Conservation (phyloP, 2,329 filamentous ascomycete species). For the Ophiostoma sp. region DNA sequence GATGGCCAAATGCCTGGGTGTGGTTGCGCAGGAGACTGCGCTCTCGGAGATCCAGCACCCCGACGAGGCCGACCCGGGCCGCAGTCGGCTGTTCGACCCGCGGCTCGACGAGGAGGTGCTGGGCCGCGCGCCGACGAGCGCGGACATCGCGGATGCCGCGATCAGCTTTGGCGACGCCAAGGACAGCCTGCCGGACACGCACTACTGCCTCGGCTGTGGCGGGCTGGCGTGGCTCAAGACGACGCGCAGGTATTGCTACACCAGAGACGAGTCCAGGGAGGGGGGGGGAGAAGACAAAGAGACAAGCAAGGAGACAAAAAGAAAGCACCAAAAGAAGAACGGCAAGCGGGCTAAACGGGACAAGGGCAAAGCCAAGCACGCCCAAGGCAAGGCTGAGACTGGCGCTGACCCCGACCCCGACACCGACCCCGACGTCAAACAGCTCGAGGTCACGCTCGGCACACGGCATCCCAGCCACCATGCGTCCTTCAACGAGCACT, state of each 20-base stretch:
- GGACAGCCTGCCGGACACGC: background rate
- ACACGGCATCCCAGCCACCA: slow-evolving; percentile 21
- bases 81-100: slow-evolving; percentile 8
- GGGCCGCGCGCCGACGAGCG: background rate
- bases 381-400: no score
- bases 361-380: slow-evolving; percentile 2
- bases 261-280: background rate
- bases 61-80: slow-evolving; percentile 16
- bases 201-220: slow-evolving; percentile 13
- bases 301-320: background rate
- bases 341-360: background rate
- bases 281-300: background rate
- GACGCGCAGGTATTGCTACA: background rate
- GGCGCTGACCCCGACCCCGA: background rate
- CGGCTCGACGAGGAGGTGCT: slow-evolving; percentile 19
- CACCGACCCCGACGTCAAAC: background rate
- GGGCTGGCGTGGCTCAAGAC: slow-evolving; percentile 20
- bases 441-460: background rate
- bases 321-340: background rate
- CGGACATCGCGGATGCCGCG: background rate
- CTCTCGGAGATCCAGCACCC: slow-evolving; percentile 18
- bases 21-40: background rate
- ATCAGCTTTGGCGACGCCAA: background rate
- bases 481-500: slow-evolving; percentile 19
- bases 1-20: no score